These are phyloP conservation scores for Grifola frondosa DNA, from an alignment of 1,284 basidiomycete species.

Conservation along the genomic window DNA sequence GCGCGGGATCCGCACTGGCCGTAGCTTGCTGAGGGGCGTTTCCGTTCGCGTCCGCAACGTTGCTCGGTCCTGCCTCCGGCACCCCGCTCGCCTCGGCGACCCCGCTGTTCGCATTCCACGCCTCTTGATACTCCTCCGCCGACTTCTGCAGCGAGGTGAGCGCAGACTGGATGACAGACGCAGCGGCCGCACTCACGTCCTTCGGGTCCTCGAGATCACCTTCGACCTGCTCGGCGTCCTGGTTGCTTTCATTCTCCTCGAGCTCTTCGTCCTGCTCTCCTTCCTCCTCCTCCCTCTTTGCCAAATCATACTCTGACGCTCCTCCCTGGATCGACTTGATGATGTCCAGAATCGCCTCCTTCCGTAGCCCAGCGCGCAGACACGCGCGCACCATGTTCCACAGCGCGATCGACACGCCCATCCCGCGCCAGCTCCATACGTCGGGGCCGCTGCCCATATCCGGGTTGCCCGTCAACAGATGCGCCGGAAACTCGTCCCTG, in stretches of 20 bases:
- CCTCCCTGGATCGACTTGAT: constrained; percentile 57
- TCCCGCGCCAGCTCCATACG: constrained; percentile 71
- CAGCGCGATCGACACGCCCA: constrained; percentile 62
- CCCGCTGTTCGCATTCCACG: constrained; percentile 54
- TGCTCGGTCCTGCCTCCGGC: constrained; percentile 24
- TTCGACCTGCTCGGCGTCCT: constrained; percentile 28
- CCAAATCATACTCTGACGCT: constrained; percentile 38
- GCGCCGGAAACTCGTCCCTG: constrained; percentile 70
- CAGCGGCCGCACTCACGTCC: constrained; percentile 22
- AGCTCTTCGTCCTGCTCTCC: constrained; percentile 35
- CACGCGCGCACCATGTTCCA: constrained; percentile 68
- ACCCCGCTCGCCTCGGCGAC: constrained; percentile 28
- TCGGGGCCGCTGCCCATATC: constrained; percentile 56
- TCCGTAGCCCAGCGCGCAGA: constrained; percentile 53
- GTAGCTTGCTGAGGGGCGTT: constrained; percentile 14
- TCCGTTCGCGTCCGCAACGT: constrained; percentile 12
- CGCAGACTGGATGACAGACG: constrained; percentile 1
- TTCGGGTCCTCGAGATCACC: constrained; percentile 24
- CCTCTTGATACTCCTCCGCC: constrained; percentile 51
- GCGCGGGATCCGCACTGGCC: constrained; percentile 4
- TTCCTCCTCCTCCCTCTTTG: constrained; percentile 28
- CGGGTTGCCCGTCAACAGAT: constrained; percentile 44
- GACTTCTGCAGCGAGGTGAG: constrained; percentile 29
- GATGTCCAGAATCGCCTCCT: constrained; percentile 57
- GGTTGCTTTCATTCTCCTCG: constrained; percentile 27